Percentiles rank a stretch among this genome's conserved stretches.
Conservation (phyloP, 345 rosid genomes). For the Eucalyptus dawsonii region DNA sequence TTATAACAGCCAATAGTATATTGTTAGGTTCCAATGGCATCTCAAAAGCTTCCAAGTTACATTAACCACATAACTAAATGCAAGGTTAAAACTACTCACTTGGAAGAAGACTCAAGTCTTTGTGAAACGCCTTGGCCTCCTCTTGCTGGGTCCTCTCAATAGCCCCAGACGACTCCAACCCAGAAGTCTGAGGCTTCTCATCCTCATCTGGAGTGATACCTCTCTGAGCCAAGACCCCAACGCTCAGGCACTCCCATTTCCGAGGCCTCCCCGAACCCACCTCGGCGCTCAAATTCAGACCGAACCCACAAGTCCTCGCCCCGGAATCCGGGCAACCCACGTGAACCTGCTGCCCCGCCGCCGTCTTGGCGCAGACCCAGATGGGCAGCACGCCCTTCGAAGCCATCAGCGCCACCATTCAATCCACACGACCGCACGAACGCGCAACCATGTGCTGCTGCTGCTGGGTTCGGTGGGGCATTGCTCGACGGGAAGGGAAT, state of each 20-base stretch:
- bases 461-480: not conserved
- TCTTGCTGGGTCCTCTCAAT: slow-evolving; percentile 18
- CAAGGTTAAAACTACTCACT: slow-evolving; percentile 33
- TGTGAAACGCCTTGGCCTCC: slow-evolving; percentile 28
- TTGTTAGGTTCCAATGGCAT: not conserved
- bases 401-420: slow-evolving; percentile 27
- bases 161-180: slow-evolving; percentile 29
- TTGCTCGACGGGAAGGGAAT: not conserved
- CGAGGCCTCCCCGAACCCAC: not conserved
- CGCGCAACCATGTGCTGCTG: not conserved
- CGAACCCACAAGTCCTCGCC: slow-evolving; percentile 15
- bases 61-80: not conserved
- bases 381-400: slow-evolving; percentile 28
- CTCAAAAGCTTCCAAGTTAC: not conserved
- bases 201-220: slow-evolving; percentile 50
- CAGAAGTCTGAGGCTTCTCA: slow-evolving; percentile 27
- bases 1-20: not conserved
- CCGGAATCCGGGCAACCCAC: slow-evolving; percentile 17
- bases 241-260: slow-evolving; percentile 34
- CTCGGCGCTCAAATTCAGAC: slow-evolving; percentile 8
- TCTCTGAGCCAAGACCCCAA: slow-evolving; percentile 23
- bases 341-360: not conserved
- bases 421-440: not conserved
- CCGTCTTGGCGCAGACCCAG: slow-evolving; percentile 33
- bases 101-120: slow-evolving; percentile 73